Evolutionary conservation across 768 basidiomycete species (phyloP).

Genomic region (Amanita rubescens): DNA sequence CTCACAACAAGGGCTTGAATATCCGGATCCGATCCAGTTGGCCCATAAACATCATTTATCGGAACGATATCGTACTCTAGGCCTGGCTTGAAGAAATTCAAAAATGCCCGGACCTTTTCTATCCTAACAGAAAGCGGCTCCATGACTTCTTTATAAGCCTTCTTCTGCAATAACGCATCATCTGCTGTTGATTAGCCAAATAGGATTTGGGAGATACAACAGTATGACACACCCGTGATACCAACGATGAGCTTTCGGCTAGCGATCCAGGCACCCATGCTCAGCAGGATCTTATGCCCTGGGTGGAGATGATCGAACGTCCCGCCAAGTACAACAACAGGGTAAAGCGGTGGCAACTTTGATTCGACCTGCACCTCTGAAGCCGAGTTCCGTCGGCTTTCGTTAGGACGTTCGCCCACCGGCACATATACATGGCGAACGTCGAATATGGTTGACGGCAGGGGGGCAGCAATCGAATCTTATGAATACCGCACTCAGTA

Average conservation of each 20-base stretch:
- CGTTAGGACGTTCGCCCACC: conserved; percentile 18
- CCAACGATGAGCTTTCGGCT: conserved; percentile 81
- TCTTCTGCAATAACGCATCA: conserved; percentile 62
- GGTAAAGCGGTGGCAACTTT: conserved; percentile 29
- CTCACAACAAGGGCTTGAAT: conserved; percentile 93
- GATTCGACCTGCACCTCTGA: conserved; percentile 8
- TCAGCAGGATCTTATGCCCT: conserved; percentile 94
- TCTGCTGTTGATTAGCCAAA: conserved; percentile 31
- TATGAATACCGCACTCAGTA: not conserved
- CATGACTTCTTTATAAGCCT: conserved; percentile 60
- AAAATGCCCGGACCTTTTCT: conserved; percentile 54
- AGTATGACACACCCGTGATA: conserved; percentile 64
- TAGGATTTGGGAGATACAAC: not conserved
- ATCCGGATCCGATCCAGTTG: conserved; percentile 79
- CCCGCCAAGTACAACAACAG: conserved; percentile 84
- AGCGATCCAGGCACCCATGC: conserved; percentile 85
- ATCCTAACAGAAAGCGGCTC: conserved; percentile 55
- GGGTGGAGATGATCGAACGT: conserved; percentile 98
- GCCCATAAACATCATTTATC: conserved; percentile 84
- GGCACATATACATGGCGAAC: conserved; percentile 32
- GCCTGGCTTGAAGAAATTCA: conserved; percentile 60
- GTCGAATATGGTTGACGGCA: conserved; percentile 34
- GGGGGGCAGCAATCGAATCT: conserved; percentile 34
- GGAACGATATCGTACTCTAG: conserved; percentile 63
- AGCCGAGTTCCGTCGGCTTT: conserved; percentile 13